Percentiles rank a stretch among this genome's conserved stretches.
These are phyloP conservation scores for Paecilomyces variotii DNA, from an alignment of 2,329 filamentous ascomycete genomes.

Conservation along the genomic window DNA sequence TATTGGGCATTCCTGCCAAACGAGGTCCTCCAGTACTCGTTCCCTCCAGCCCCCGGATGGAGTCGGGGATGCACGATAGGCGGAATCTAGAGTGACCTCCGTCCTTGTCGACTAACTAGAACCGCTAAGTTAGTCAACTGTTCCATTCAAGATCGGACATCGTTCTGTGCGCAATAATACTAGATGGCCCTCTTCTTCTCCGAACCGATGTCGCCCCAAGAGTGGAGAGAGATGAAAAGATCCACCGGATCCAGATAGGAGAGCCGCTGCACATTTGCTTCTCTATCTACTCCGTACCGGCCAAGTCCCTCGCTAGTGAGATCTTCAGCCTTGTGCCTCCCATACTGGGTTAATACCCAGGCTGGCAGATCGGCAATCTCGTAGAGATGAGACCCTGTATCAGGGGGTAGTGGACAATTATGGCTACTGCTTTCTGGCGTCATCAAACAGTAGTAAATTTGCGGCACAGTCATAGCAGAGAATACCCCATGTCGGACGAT, in stretches of 20 bases:
- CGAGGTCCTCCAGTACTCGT: background rate
- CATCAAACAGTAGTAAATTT: background rate
- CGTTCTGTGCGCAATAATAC: background rate
- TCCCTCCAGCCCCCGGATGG: background rate
- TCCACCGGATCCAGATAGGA: background rate
- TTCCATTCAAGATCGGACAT: background rate
- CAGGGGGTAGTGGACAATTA: too few relatives aligned
- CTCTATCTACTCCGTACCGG: background rate
- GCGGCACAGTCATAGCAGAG: background rate
- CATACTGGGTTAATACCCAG: background rate
- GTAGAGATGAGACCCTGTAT: too few relatives aligned
- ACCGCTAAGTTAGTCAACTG: background rate
- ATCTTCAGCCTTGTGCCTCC: conserved; percentile 1
- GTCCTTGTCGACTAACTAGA: background rate
- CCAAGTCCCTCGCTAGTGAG: background rate
- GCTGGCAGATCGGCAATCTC: too few relatives aligned
- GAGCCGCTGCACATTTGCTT: too few relatives aligned
- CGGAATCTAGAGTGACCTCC: background rate
- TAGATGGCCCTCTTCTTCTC: background rate
- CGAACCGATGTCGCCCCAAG: background rate
- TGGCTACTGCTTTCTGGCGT: background rate
- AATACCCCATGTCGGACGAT: background rate
- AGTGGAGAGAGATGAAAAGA: background rate
- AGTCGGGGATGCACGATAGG: background rate
- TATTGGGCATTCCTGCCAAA: background rate